These are phyloP conservation scores for Aquilaria yunnanensis DNA, from an alignment of 345 rosid species.

Conservation along the genomic window DNA sequence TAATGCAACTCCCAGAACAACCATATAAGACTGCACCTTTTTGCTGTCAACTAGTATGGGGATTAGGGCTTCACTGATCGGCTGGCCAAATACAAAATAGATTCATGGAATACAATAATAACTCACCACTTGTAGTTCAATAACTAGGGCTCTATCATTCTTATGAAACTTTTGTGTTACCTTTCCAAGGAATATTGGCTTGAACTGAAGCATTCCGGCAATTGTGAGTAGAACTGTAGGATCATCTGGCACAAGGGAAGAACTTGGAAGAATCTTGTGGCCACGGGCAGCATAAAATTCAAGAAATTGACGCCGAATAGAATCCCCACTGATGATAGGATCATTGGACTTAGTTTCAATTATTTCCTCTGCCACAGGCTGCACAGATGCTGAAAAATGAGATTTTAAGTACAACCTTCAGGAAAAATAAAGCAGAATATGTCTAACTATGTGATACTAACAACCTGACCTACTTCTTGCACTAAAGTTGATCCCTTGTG, in stretches of 20 bases:
- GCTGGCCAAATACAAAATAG: too few relatives aligned
- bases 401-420: conserved; percentile 16
- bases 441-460: conserved; percentile 12
- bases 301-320: conserved; percentile 71
- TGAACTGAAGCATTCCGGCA: conserved; percentile 98
- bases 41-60: too few relatives aligned
- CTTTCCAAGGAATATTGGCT: conserved; percentile 94
- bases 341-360: conserved; percentile 34
- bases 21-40: too few relatives aligned
- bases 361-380: conserved; percentile 50
- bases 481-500: conserved; percentile 14
- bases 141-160: background rate
- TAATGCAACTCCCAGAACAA: too few relatives aligned
- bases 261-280: conserved; percentile 81
- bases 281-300: conserved; percentile 87
- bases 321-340: conserved; percentile 59
- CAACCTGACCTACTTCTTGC: conserved; percentile 52
- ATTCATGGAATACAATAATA: too few relatives aligned
- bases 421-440: conserved; percentile 15
- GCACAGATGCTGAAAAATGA: conserved; percentile 60
- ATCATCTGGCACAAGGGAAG: conserved; percentile 95
- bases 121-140: too few relatives aligned
- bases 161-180: conserved; percentile 19
- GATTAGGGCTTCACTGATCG: too few relatives aligned
- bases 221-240: conserved; percentile 91